phyloP scores from a whole-genome alignment of 257 asterid species.

The Ilex asprella region DNA sequence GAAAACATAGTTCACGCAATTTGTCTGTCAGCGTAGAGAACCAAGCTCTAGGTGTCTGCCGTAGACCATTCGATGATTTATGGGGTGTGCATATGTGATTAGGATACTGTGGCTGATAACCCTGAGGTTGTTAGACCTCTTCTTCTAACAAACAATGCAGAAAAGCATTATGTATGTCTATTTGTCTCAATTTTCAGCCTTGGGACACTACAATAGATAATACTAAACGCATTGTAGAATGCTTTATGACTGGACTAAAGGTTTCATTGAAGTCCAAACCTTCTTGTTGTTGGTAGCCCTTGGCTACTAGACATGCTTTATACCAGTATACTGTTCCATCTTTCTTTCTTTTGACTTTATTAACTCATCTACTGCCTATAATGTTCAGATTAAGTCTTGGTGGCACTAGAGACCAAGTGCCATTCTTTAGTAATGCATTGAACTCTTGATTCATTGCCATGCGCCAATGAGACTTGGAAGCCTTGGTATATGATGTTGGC shows the following conservation, averaged over 20 bases:
- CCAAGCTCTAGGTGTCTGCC: background rate
- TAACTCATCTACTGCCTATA: too few species aligned
- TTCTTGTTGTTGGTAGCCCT: background rate
- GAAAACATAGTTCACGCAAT: too few species aligned
- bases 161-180: background rate
- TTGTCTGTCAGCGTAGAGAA: too few species aligned
- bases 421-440: too few species aligned
- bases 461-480: too few species aligned
- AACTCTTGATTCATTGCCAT: too few species aligned
- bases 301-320: background rate
- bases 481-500: too few species aligned
- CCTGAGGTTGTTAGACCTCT: background rate
- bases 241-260: background rate
- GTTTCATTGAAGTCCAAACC: background rate
- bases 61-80: background rate
- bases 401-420: too few species aligned
- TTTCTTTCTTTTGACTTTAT: background rate
- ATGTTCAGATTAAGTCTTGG: too few species aligned
- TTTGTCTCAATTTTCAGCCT: background rate
- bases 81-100: background rate
- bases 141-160: background rate
- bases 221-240: background rate
- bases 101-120: background rate
- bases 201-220: background rate
- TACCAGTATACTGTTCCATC: background rate